Base-by-base conservation (phyloP, 202 grass and related monocot species). In the Panicum virgatum region DNA sequence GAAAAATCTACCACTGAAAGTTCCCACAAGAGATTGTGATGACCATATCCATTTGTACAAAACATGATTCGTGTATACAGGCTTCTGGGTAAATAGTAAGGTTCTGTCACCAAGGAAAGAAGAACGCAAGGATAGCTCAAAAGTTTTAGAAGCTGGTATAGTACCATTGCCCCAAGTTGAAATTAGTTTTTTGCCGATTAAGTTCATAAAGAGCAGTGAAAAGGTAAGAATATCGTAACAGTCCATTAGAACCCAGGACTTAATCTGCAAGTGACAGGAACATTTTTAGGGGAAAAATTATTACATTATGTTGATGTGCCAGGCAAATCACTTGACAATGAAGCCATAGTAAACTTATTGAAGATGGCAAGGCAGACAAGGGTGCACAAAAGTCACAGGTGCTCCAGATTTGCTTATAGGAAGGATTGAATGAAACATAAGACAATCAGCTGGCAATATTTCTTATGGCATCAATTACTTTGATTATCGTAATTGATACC, bases 401-500 rank as follows among this genome's bases (percentile, higher is more conserved):
- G 25, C 25, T 70, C 25, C 14, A 30, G 48, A 36, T 19, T 36
- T 63, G 14, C 29, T 63, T 9, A 63, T 63, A 30, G 15, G 12
- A 30, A 69, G 12, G 67, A 29, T 46, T 70, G 8, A 48, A 48
- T 29, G 14, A 19, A 70, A 30, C 6, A 47, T 18, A 47, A 70
- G 26, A 44, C 23, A 70, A 40, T 10, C 3, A 4, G 8, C 19
- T 40, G 34, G 11, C 62, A n/a, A 68, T 60, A 20, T 77, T 84
- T 76, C 73, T 26, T 46, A 47, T 20, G 48, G 23, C 34, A 72
- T 61, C 38, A 80, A 36, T 71, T 73, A 26, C 9, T 44, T 71
- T 45, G 3, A 80, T 66, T 59, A 46, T 15, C 43, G 22, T 73
- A 50, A n/a, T 65, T 23, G 65, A 68, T 26, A 14, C 48, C 64